Percentiles rank a stretch among this genome's conserved stretches.
phyloP scores from a whole-genome alignment of 306 rosid species.

The Sophora flavescens region DNA sequence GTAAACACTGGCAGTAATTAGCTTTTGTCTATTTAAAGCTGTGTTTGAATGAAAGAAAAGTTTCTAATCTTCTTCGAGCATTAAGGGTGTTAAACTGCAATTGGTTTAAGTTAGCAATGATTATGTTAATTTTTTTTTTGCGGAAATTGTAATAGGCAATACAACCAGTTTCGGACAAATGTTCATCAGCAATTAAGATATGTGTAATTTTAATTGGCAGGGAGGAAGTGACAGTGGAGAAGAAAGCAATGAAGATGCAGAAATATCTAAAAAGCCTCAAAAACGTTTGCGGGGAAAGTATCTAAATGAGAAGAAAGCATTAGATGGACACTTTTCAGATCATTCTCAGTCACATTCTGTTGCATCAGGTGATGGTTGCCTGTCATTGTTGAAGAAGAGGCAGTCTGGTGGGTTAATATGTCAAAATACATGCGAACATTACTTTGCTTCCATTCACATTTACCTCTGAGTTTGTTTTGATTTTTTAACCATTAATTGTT shows the following conservation, averaged over 20 bases:
- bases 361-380: constrained; percentile 76
- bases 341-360: constrained; percentile 67
- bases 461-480: constrained; percentile 15
- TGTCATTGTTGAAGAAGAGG: constrained; percentile 83
- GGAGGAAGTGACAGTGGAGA: constrained; percentile 92
- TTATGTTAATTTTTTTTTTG: neutral
- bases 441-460: constrained; percentile 35
- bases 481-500: constrained; percentile 40
- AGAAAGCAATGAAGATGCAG: constrained; percentile 72
- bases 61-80: constrained; percentile 7
- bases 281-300: constrained; percentile 68
- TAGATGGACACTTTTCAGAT: constrained; percentile 67
- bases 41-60: constrained; percentile 33
- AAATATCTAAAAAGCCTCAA: constrained; percentile 62
- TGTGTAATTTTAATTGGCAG: constrained; percentile 57
- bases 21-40: constrained; percentile 26
- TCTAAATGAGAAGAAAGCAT: constrained; percentile 57
- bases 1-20: constrained; percentile 9
- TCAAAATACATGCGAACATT: constrained; percentile 23
- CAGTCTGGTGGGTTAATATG: constrained; percentile 72
- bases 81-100: constrained; percentile 30
- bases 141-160: constrained; percentile 30
- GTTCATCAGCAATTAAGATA: constrained; percentile 47
- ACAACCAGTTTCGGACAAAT: constrained; percentile 12
- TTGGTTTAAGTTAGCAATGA: constrained; percentile 32